These are phyloP conservation scores for Stropharia rugosoannulata DNA, from an alignment of 768 basidiomycete genomes.

Conservation along the genomic window DNA sequence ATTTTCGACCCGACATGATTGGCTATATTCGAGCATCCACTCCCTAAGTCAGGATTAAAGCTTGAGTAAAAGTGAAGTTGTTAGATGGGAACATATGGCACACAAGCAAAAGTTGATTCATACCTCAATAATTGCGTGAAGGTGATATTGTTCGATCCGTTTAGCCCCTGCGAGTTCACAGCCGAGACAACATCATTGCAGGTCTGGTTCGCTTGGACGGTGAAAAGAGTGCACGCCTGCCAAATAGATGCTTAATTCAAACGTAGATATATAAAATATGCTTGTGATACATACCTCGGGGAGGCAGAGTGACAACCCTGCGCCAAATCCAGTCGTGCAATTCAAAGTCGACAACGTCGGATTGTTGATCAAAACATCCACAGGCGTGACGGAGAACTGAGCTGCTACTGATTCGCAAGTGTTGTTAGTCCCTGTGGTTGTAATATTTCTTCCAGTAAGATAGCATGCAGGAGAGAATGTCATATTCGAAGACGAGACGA, in stretches of 20 bases:
- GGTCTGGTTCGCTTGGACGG: conserved; percentile 17
- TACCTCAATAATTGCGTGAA: conserved; percentile 1
- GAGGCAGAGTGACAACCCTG: conserved; percentile 14
- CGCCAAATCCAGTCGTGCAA: conserved; percentile 6
- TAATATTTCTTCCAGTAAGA: conserved; percentile 20
- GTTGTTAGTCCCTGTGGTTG: conserved; percentile 9
- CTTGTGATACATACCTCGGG: background rate
- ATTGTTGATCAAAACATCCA: conserved; percentile 14
- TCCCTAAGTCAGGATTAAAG: conserved; percentile 6
- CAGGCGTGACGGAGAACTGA: conserved; percentile 8
- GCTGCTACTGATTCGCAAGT: conserved; percentile 14
- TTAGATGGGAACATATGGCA: background rate
- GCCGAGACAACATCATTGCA: conserved; percentile 13
- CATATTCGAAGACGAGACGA: background rate
- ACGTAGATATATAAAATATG: too few species aligned
- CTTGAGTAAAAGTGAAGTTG: background rate
- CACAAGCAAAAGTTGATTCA: background rate
- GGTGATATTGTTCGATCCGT: conserved; percentile 1
- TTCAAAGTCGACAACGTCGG: conserved; percentile 9
- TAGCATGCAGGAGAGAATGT: conserved; percentile 13
- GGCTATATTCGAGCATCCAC: background rate
- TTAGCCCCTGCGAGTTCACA: conserved; percentile 2
- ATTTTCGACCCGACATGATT: background rate
- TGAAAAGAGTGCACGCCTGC: conserved; percentile 17
- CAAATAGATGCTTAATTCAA: background rate